These are phyloP conservation scores for Ustilaginoidea virens DNA, from an alignment of 2,329 filamentous ascomycete genomes.

Conservation along the genomic window DNA sequence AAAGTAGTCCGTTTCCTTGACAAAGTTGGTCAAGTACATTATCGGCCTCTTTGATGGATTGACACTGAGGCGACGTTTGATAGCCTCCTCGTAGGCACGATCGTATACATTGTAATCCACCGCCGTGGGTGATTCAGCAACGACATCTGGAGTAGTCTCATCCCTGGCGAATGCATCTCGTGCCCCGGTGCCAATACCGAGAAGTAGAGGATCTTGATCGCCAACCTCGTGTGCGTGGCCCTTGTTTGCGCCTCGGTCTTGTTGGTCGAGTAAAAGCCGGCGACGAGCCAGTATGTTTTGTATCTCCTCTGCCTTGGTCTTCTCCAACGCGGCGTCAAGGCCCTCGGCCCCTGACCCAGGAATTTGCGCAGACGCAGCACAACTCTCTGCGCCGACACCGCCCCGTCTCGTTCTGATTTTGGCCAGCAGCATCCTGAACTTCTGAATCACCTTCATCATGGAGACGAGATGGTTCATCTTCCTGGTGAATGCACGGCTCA, in stretches of 20 bases:
- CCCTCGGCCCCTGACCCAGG: neutral
- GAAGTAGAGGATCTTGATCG: constrained; percentile 46
- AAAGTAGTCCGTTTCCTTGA: constrained; percentile 27
- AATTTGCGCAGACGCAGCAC: neutral
- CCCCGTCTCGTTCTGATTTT: constrained; percentile 11
- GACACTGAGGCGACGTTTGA: constrained; percentile 55
- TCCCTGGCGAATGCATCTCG: constrained; percentile 28
- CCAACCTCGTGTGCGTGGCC: constrained; percentile 42
- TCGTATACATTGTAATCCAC: constrained; percentile 85
- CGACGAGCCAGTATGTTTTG: constrained; percentile 32
- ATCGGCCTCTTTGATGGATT: constrained; percentile 24
- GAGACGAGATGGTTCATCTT: constrained; percentile 78
- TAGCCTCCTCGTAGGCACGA: constrained; percentile 60
- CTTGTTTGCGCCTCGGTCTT: constrained; percentile 23
- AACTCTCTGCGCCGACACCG: constrained; percentile 1
- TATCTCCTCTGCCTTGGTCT: constrained; percentile 30
- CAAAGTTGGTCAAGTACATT: constrained; percentile 33
- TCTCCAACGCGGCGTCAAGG: constrained; percentile 14
- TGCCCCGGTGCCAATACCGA: constrained; percentile 61
- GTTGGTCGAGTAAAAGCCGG: constrained; percentile 21
- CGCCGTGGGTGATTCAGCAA: constrained; percentile 73
- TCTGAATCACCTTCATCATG: constrained; percentile 82
- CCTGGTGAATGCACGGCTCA: constrained; percentile 78
- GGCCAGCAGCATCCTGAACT: constrained; percentile 64
- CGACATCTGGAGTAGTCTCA: constrained; percentile 28